A percentile compares a stretch with the other conserved stretches of the same genome.
phyloP scores from a whole-genome alignment of 176 grass and related monocot species.

The Avena sativa region DNA sequence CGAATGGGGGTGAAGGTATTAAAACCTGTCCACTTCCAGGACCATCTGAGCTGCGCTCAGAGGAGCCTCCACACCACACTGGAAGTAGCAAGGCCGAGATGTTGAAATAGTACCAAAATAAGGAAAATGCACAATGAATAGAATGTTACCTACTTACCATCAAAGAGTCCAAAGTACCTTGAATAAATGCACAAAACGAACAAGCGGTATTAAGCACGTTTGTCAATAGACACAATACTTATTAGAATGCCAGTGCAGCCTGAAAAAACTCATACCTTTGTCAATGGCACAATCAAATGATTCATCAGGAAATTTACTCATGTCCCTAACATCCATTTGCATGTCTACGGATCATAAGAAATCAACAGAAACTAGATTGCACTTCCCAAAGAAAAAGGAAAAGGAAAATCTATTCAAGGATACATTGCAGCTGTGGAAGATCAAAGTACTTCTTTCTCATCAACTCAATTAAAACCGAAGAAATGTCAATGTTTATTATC shows the following conservation, averaged over 20 bases:
- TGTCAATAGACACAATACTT: neutral
- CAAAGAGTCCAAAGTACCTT: conserved; percentile 97
- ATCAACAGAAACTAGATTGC: conserved; percentile 23
- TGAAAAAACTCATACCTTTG: conserved; percentile 70
- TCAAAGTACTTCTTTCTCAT: conserved; percentile 85
- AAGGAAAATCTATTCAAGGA: conserved; percentile 43
- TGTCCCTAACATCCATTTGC: conserved; percentile 97
- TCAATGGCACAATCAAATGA: conserved; percentile 98
- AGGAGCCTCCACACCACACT: conserved; percentile 93
- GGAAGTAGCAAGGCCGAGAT: conserved; percentile 42
- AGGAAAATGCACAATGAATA: conserved; percentile 20
- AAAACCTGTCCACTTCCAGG: conserved; percentile 90
- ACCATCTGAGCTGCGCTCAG: conserved; percentile 85
- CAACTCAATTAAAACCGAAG: conserved; percentile 87
- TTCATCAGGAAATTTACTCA: conserved; percentile 79
- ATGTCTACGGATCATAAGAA: conserved; percentile 71
- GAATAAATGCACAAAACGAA: conserved; percentile 36
- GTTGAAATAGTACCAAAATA: conserved; percentile 38
- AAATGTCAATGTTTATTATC: conserved; percentile 95
- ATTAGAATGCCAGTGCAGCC: conserved; percentile 9
- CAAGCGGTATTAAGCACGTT: conserved; percentile 12
- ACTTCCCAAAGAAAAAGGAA: neutral
- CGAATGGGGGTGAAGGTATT: conserved; percentile 39
- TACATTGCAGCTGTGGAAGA: conserved; percentile 89
- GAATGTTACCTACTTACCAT: conserved; percentile 73